Evolutionary conservation across 2,329 filamentous ascomycete species (phyloP).

Genomic region (Ascochyta fabae): DNA sequence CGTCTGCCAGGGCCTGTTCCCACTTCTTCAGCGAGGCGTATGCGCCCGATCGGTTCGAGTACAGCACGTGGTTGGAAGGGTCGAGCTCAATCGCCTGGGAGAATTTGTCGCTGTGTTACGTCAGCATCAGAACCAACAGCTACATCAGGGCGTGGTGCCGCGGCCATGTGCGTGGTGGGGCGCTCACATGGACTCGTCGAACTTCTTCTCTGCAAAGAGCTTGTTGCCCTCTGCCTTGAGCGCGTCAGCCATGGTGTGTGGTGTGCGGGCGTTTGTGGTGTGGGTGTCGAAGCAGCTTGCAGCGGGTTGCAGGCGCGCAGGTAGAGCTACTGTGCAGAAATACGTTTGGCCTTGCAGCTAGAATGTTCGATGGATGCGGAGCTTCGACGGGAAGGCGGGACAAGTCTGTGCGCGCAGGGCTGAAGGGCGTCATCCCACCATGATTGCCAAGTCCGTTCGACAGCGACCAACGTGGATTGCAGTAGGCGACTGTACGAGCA

Average conservation of each 20-base stretch:
- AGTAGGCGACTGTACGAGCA: neutral
- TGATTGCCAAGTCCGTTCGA: conserved; percentile 2
- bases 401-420: conserved; percentile 28
- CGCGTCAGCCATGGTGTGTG: conserved; percentile 69
- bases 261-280: conserved; percentile 9
- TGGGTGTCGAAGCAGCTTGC: conserved; percentile 4
- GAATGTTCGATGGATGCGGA: conserved; percentile 45
- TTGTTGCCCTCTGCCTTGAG: conserved; percentile 98
- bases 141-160: neutral
- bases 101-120: conserved; percentile 78
- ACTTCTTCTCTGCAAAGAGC: conserved; percentile 97
- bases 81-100: conserved; percentile 89
- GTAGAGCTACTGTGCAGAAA: conserved; percentile 41
- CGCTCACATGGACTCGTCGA: conserved; percentile 90
- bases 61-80: conserved; percentile 91
- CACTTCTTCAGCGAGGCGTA: conserved; percentile 91
- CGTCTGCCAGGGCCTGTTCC: conserved; percentile 83
- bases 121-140: conserved; percentile 15
- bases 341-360: conserved; percentile 43
- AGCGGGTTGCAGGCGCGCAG: conserved; percentile 20
- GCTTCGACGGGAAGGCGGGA: conserved; percentile 25
- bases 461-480: neutral
- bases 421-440: conserved; percentile 34
- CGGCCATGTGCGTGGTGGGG: conserved; percentile 22
- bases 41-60: conserved; percentile 90